A percentile compares a stretch with the other conserved stretches of the same genome.
Conservation (phyloP, 1,284 basidiomycete species). For the Ceratobasidium sp. region DNA sequence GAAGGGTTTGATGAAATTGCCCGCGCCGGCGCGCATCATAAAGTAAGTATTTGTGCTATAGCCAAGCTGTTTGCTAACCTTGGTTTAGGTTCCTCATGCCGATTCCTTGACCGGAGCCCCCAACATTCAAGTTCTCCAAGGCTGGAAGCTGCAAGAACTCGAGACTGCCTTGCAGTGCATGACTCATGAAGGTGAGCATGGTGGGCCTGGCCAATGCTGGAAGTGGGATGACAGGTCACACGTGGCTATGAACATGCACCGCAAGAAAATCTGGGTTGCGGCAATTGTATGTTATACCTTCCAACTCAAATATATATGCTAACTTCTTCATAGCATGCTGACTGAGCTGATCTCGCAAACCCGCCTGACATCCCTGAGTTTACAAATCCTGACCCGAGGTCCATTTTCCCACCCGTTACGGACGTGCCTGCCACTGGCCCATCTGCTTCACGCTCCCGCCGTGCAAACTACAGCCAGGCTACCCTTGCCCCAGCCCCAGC, state of each 20-base stretch:
- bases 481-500: too few relatives aligned
- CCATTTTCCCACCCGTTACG: too few relatives aligned
- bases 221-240: background rate
- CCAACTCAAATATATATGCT: background rate
- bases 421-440: background rate
- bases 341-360: background rate
- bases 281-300: background rate
- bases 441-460: background rate
- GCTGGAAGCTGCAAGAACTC: background rate
- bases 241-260: background rate
- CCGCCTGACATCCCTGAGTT: background rate
- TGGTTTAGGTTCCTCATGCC: background rate
- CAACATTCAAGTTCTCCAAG: background rate
- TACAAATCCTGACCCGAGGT: too few relatives aligned
- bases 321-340: background rate
- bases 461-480: background rate
- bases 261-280: background rate
- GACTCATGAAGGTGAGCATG: background rate
- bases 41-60: background rate
- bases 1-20: background rate
- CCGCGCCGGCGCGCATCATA: background rate
- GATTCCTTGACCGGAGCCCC: too few relatives aligned
- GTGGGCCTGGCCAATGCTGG: too few relatives aligned
- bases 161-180: background rate
- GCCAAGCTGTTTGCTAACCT: background rate